Base-by-base conservation (phyloP, 2,329 filamentous ascomycete species). In the Talaromyces sp. region DNA sequence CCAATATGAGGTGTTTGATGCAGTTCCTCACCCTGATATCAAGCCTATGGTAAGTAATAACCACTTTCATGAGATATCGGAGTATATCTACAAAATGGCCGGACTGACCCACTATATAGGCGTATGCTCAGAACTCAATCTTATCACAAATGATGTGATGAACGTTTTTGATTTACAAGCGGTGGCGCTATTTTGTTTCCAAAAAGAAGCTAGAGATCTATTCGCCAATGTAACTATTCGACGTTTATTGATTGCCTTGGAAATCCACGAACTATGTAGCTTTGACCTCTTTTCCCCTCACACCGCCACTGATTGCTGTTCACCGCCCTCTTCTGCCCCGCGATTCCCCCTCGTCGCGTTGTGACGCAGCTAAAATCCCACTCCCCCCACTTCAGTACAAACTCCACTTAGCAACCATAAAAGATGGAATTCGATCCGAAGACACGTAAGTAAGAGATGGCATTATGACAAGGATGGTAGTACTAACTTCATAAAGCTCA, bases 11-110 rank as follows among this genome's bases (percentile, higher is more conserved):
- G 88, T 96, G 70, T 99, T 99, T 64, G 92, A 97, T 65, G 94
- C 94, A 7, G 94, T 99, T 49, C 92, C 92, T 57, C 94, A 99
- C 79, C 94, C 94, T 11, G 84, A 95, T 67, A 94, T 99, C 71
- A 91, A 89, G 73, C 93, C 94, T 13, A 99, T 99, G 85, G 84
- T 81, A 70, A 70, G 75, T 67, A 3, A 32, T 27, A 6, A 39
- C 10, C 10, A 24, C 17, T n/a, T 30, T 29, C 17, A 9, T 22
- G 19, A 22, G 16, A 24, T 47, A 11, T 37, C 50, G n/a, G 53
- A n/a, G 17, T 22, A 49, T 27, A 32, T 49, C 16, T 41, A 16
- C 29, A 49, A 20, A 27, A 35, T 29, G 22, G 17, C 22, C 13
- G 11, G 39, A 50, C 53, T 56, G 29, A 56, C 46, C 11, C 10